A percentile compares a stretch with the other conserved stretches of the same genome.
phyloP scores from a whole-genome alignment of 352 stramenopile species.

The Pythium angustatum region DNA sequence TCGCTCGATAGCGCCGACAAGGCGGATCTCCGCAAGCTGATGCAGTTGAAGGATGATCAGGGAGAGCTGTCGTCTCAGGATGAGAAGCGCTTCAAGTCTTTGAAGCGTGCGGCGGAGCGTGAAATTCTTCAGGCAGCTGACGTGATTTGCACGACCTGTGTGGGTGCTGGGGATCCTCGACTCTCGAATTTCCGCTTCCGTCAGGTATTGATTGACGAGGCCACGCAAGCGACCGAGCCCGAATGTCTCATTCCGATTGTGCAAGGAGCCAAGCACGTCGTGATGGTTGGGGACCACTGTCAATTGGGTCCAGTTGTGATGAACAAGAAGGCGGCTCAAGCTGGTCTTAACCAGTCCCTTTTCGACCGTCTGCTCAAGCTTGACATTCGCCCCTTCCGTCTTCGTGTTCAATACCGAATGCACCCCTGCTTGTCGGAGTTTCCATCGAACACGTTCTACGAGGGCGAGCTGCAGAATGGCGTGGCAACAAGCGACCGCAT shows the following conservation, averaged over 20 bases:
- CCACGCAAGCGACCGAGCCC: slow-evolving; percentile 98
- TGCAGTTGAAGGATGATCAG: slow-evolving; percentile 96
- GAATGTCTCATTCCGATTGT: slow-evolving; percentile 99
- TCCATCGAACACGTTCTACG: slow-evolving; percentile 99
- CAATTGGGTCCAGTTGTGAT: slow-evolving; percentile 98
- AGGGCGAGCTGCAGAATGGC: slow-evolving; percentile 98
- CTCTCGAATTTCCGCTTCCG: slow-evolving; percentile 98
- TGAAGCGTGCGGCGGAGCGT: slow-evolving; percentile 93
- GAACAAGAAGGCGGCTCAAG: slow-evolving; percentile 98
- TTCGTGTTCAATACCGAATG: slow-evolving; percentile 99
- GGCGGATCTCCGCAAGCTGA: slow-evolving; percentile 90
- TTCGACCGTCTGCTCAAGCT: slow-evolving; percentile 98
- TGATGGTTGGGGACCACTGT: slow-evolving; percentile 99
- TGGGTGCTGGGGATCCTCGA: slow-evolving; percentile 96
- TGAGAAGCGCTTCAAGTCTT: slow-evolving; percentile 94
- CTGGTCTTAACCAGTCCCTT: slow-evolving; percentile 96
- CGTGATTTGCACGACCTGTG: slow-evolving; percentile 99
- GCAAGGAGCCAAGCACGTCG: slow-evolving; percentile 97
- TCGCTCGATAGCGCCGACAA: slow-evolving; percentile 89
- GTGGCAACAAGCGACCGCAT: slow-evolving; percentile 95
- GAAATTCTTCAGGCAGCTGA: slow-evolving; percentile 98
- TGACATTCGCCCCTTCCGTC: slow-evolving; percentile 94
- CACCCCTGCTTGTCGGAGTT: slow-evolving; percentile 99
- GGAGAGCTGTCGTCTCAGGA: slow-evolving; percentile 94
- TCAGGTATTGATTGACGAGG: slow-evolving; percentile 99